Base-by-base conservation (phyloP, 768 basidiomycete species). In the Macrolepiota dolichaula region DNA sequence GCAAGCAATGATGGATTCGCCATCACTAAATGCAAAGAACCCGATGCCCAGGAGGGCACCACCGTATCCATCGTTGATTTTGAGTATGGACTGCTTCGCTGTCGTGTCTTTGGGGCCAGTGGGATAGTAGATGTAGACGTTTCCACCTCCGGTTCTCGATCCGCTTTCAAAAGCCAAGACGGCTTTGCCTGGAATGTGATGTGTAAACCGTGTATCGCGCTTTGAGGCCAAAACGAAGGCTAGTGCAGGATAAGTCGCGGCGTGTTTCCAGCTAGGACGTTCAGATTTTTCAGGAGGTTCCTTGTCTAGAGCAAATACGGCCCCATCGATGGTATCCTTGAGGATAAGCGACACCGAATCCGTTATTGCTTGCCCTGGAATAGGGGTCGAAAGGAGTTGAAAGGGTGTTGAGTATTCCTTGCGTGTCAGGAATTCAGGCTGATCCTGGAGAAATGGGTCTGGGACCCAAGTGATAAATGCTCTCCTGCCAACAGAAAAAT, bases 201-300 rank as follows among this genome's bases (percentile, higher is more conserved):
- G 84, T 1, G 92, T 91, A 74, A 96, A 94, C 19, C 93, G 85
- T 0, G 91, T 86, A 71, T 98, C 94, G 29, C 85, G 87, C 70
- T 98, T 98, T 12, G 92, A 94, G 9, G 94, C 94, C 53, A 99
- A 79, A 42, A 99, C 96, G 70, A 98, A 99, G 0, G 94, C 84
- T 25, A 99, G 81, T 0, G 95, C 96, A 19, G 91, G 87, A 72
- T 85, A 95, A 0, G 96, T 98, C n/a, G 85, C 80, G 3, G 75
- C 74, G 71, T 99, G 96, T 54, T 68, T 78, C 94, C 92, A 96
- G 32, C 61, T 62, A 6, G 81, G 75, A 36, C 44, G 22, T 25
- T 54, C 19, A 3, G 44, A 25, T 60, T 65, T 55, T 3, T 62
- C 63, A 19, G 64, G 50, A 19, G 62, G 65, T 50, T 15, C 70